phyloP scores from a whole-genome alignment of 176 grass and related monocot genomes.

The Pontederia paniculata region DNA sequence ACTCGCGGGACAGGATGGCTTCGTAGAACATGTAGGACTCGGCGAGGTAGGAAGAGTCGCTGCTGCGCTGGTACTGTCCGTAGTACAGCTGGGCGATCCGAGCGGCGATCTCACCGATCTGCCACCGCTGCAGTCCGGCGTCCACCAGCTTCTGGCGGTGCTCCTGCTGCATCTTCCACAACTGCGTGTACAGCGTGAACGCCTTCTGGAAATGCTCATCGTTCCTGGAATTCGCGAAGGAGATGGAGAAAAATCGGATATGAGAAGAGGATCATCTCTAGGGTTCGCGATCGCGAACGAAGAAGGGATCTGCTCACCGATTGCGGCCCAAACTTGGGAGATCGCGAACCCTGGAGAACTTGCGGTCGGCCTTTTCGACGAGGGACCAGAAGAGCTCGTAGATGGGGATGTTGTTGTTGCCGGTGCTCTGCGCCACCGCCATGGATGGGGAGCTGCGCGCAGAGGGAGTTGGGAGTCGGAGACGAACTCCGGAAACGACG shows the following conservation, averaged over 20 bases:
- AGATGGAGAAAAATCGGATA: background rate
- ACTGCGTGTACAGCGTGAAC: slow-evolving; percentile 79
- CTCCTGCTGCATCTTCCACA: slow-evolving; percentile 89
- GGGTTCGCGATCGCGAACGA: background rate
- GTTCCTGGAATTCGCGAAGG: slow-evolving; percentile 4
- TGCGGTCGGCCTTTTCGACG: slow-evolving; percentile 90
- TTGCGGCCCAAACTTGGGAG: slow-evolving; percentile 59
- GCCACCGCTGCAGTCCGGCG: slow-evolving; percentile 68
- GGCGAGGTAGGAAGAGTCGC: slow-evolving; percentile 64
- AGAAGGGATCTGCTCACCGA: slow-evolving; percentile 13
- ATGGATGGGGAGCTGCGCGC: slow-evolving; percentile 1
- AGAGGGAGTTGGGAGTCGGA: background rate
- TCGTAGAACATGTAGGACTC: slow-evolving; percentile 95
- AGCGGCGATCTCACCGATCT: slow-evolving; percentile 86
- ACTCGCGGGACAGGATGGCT: slow-evolving; percentile 76
- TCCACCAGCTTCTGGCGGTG: slow-evolving; percentile 75
- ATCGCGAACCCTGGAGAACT: slow-evolving; percentile 78
- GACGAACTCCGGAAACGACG: no score
- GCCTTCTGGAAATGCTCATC: slow-evolving; percentile 75
- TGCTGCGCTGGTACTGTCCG: slow-evolving; percentile 77
- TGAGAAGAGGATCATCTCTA: no score
- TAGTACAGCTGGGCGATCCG: slow-evolving; percentile 94
- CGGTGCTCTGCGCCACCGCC: slow-evolving; percentile 13
- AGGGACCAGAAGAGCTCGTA: slow-evolving; percentile 80
- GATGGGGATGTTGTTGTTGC: slow-evolving; percentile 24